Evolutionary conservation across 176 grass and related monocot species (phyloP), one percentile per base, ranked within the genome.

Genomic region (Carex myosuroides): DNA sequence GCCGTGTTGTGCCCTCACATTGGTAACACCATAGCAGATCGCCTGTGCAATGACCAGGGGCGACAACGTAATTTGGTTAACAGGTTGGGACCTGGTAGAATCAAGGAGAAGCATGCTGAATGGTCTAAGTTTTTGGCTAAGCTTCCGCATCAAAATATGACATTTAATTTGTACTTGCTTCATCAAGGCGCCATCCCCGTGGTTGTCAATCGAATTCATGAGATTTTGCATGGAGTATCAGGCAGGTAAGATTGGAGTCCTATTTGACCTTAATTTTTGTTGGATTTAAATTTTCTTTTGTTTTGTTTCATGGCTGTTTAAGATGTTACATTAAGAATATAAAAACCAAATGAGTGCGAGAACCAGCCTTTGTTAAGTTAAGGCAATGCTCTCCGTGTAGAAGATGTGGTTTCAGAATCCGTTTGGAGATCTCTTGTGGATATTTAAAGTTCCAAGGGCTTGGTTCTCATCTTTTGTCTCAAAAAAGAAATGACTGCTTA

Each of bases 1-100:
- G 86, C 87, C 1, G 73, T 78, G 0, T 17, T 99, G 44, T 92
- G 89, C 21, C 64, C 87, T 0, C 85, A 90, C 58, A 95, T 90
- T 77, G 96, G 96, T 58, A 85, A 95, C 85, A 91, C 88, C 41
- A 92, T 95, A 52, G 91, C 93, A 3, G 91, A 93, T 75, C 83
- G 83, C 39, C 86, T 99, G 20, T 95, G 96, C 91, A 92, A 88
- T 62, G 83, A 84, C 9, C 50, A 88, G 3, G 91, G 88, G 52
- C 91, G 92, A 69, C 91, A 85, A 5, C 77, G 76, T 48, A 87
- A 70, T 79, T 90, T 99, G 42, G 79, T 99, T 41, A 90, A 63
- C 83, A 89, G 69, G 85, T 81, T 92, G 3, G 81, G 68, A 72
- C 13, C 86, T 3, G 89, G 88, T 35, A 64, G 70, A 50, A 87